Base-by-base conservation (phyloP, 2,329 filamentous ascomycete species). In the Aspergillus sp. region DNA sequence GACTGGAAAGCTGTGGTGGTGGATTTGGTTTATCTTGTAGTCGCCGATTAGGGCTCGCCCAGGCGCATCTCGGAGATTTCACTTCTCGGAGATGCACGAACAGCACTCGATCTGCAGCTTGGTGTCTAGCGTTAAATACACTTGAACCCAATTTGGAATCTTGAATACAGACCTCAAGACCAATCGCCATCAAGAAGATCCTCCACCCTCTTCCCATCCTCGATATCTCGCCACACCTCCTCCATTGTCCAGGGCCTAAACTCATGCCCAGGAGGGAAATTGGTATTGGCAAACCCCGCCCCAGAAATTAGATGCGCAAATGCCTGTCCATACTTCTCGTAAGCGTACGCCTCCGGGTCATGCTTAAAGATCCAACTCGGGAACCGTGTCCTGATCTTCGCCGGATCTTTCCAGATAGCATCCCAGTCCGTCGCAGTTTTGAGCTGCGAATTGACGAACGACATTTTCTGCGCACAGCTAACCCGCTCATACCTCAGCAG, bases 401-500 rank as follows among this genome's bases (percentile, higher is more conserved):
- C 17, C 4, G 59, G 51, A 5, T 57, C 45, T n/a, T 53, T 57
- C n/a, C 41, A 42, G 33, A 61, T 45, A 9, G 22, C 56, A 17
- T 61, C 49, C 58, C 55, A 58, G 40, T 61, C 56, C 12, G 51
- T 61, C 17, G 44, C 27, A 11, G 48, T 44, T 13, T 51, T 41
- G 3, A 51, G 41, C 63, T 77, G 73, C 61, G 79, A 70, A 37
- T 73, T 73, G 58, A 75, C 71, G 34, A 77, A 79, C 42, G 77
- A 75, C 37, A 80, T 73, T 56, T 81, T 80, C 56, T 81, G 80
- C 2, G 77, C 77, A 68, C 79, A 82, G 5, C 75, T 73, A 49
- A 77, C 79, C 51, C 79, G 76, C 58, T 77, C 75, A 68, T 79
- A 82, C 30, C 77, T 51, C 2, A 66, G 40, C 3, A 56, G 42